These are phyloP conservation scores for Quercus tomentella DNA, from an alignment of 331 rosid genomes.

Conservation along the genomic window DNA sequence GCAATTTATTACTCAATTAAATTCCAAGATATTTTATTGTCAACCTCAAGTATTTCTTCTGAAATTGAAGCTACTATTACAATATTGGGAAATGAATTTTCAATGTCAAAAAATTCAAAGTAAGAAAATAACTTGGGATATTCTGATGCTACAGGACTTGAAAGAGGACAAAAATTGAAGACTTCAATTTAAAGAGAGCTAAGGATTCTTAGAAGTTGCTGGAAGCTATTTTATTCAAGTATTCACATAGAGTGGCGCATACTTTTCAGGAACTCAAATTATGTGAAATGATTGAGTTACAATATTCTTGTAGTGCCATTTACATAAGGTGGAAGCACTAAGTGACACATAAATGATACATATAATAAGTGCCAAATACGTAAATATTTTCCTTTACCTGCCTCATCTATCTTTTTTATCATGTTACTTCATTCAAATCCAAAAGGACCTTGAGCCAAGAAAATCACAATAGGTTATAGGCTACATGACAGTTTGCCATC, in stretches of 20 bases:
- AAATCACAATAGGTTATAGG: constrained; percentile 2
- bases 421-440: not conserved
- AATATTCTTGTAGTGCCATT: constrained; percentile 29
- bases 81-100: not conserved
- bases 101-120: not conserved
- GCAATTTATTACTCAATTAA: not conserved
- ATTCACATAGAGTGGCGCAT: not conserved
- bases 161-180: constrained; percentile 26
- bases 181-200: not conserved
- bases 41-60: not conserved
- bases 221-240: not conserved
- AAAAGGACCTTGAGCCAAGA: constrained; percentile 5
- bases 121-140: constrained; percentile 9
- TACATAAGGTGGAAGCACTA: constrained; percentile 27
- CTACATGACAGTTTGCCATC: constrained; percentile 15
- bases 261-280: constrained; percentile 6
- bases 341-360: constrained; percentile 30
- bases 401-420: constrained; percentile 21
- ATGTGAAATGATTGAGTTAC: constrained; percentile 7
- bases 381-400: constrained; percentile 7
- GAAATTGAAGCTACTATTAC: not conserved
- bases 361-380: constrained; percentile 35
- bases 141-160: constrained; percentile 14
- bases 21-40: not conserved
- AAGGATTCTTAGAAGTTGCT: constrained; percentile 1